A percentile compares a stretch with the other conserved stretches of the same genome.
Evolutionary conservation across 768 basidiomycete genomes (phyloP).

Genomic region (Suillus cothurnatus): DNA sequence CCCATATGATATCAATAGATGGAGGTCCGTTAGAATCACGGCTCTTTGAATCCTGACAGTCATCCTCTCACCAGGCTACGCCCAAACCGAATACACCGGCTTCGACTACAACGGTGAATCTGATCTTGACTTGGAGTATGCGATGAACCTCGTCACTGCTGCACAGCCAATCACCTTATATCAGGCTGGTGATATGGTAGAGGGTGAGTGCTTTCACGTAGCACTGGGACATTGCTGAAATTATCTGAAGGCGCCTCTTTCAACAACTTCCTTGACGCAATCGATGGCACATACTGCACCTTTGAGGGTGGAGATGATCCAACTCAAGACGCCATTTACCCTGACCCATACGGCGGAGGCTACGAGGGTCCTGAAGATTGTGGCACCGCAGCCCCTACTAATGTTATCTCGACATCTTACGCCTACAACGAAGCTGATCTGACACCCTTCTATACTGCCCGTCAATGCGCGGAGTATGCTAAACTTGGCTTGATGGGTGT

Average conservation of each 20-base stretch:
- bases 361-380: constrained; percentile 37
- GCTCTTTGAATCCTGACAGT: background rate
- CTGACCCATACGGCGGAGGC: constrained; percentile 26
- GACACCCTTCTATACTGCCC: constrained; percentile 37
- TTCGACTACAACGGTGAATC: constrained; percentile 55
- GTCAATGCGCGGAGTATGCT: constrained; percentile 49
- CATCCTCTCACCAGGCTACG: constrained; percentile 36
- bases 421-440: constrained; percentile 38
- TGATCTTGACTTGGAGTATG: constrained; percentile 57
- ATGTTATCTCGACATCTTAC: constrained; percentile 47
- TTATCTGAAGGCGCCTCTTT: constrained; percentile 27
- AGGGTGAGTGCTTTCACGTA: constrained; percentile 31
- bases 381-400: constrained; percentile 35
- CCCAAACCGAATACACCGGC: constrained; percentile 42
- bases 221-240: background rate
- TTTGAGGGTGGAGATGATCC: constrained; percentile 39
- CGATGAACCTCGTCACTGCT: constrained; percentile 47
- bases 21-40: background rate
- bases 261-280: constrained; percentile 39
- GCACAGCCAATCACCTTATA: constrained; percentile 43
- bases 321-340: constrained; percentile 28
- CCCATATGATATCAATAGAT: constrained; percentile 31
- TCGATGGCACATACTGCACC: constrained; percentile 37
- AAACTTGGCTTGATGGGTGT: constrained; percentile 45
- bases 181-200: constrained; percentile 45